A percentile compares a stretch with the other conserved stretches of the same genome.
These are phyloP conservation scores for Luvunga scandens DNA, from an alignment of 345 rosid genomes.

Conservation along the genomic window DNA sequence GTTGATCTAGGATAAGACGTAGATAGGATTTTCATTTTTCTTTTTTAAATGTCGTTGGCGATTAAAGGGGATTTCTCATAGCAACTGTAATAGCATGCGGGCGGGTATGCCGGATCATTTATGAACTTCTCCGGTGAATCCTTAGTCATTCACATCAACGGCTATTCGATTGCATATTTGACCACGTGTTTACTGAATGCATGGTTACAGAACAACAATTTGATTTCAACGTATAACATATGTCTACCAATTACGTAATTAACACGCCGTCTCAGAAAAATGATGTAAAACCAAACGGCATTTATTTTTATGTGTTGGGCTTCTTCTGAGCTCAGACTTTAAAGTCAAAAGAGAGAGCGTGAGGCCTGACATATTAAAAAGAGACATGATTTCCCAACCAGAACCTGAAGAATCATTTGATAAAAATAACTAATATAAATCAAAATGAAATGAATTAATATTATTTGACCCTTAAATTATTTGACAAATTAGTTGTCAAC, in stretches of 20 bases:
- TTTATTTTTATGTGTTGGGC: not conserved
- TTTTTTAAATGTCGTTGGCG: not conserved
- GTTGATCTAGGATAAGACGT: not conserved
- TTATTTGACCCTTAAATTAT: not conserved
- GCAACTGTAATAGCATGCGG: not conserved
- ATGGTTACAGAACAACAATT: not conserved
- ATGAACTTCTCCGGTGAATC: not conserved
- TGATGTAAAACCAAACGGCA: not conserved
- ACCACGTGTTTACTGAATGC: not conserved
- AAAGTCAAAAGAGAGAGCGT: slow-evolving; percentile 7
- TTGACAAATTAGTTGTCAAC: not conserved
- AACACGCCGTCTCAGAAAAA: not conserved
- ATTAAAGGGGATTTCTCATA: not conserved
- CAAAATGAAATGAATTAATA: not conserved
- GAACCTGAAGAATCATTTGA: not conserved
- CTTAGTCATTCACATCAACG: not conserved
- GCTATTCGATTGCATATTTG: not conserved
- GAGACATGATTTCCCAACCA: not conserved
- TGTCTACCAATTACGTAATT: not conserved
- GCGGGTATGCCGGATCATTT: not conserved
- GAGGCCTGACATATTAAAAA: not conserved
- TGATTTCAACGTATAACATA: not conserved
- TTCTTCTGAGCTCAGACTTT: not conserved
- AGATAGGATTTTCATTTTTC: not conserved
- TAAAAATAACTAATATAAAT: not conserved